These are phyloP conservation scores for Taphrina communis DNA, from an alignment of 1,139 yeast species.

Conservation along the genomic window DNA sequence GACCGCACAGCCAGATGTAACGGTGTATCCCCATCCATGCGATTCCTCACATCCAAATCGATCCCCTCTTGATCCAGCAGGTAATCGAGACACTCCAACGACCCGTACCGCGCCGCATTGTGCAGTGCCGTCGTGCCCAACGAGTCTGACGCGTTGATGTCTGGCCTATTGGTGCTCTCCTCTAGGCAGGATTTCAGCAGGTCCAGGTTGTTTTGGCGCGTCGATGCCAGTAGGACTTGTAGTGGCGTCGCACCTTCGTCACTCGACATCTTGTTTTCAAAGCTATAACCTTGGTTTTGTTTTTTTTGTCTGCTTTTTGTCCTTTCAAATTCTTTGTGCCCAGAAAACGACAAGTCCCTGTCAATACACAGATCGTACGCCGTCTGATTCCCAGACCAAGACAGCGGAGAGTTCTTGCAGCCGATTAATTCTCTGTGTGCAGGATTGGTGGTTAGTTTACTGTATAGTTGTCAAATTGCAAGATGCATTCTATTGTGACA, in stretches of 20 bases:
- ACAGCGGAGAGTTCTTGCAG: too few species aligned
- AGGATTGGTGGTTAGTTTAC: too few species aligned
- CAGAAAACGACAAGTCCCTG: too few species aligned
- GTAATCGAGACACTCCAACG: slow-evolving; percentile 76
- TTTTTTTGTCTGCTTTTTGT: too few species aligned
- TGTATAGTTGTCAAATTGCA: too few species aligned
- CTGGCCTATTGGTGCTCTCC: slow-evolving; percentile 56
- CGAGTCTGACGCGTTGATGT: slow-evolving; percentile 76
- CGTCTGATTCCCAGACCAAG: too few species aligned
- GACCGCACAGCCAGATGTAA: slow-evolving; percentile 83
- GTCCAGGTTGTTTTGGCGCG: slow-evolving; percentile 37
- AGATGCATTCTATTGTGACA: background rate
- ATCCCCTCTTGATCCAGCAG: slow-evolving; percentile 88
- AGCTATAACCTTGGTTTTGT: too few species aligned
- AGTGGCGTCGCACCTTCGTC: slow-evolving; percentile 34
- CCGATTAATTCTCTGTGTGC: too few species aligned
- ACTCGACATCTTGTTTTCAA: background rate
- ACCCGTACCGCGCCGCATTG: slow-evolving; percentile 78
- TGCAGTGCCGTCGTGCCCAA: slow-evolving; percentile 85
- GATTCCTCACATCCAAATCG: slow-evolving; percentile 80
- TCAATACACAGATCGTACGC: too few species aligned
- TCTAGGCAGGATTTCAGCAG: slow-evolving; percentile 13
- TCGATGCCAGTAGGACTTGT: slow-evolving; percentile 31
- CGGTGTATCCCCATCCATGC: slow-evolving; percentile 82
- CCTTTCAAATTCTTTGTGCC: too few species aligned